A percentile compares a stretch with the other conserved stretches of the same genome.
Conservation (phyloP, 129 eudicot genomes). For the Scalesia atractyloides region DNA sequence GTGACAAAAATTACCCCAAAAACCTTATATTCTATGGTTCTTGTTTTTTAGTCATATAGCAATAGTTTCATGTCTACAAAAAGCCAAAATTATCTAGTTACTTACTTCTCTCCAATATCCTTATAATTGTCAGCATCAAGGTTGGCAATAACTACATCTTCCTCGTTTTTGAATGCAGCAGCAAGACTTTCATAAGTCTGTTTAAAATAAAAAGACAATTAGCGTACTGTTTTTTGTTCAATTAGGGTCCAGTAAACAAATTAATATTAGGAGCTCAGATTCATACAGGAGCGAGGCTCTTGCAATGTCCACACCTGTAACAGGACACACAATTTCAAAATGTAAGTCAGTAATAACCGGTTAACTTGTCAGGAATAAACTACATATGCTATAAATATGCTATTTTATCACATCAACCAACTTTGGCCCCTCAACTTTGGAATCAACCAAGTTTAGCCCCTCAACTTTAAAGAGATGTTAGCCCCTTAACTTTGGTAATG, state of each 20-base stretch:
- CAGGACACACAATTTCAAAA: conserved; percentile 21
- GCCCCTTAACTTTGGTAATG: no score
- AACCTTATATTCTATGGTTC: background rate
- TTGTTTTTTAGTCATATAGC: background rate
- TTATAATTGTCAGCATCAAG: conserved; percentile 91
- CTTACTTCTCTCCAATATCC: conserved; percentile 86
- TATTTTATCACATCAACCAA: no score
- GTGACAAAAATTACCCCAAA: conserved; percentile 4
- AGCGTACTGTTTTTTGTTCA: conserved; percentile 9
- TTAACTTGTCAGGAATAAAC: background rate
- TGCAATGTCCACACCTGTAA: conserved; percentile 99
- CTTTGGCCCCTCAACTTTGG: no score
- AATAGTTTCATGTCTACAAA: conserved; percentile 10
- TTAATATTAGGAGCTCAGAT: conserved; percentile 22
- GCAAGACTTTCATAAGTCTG: conserved; percentile 92
- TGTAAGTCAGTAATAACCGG: conserved; percentile 9
- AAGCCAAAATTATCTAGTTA: background rate
- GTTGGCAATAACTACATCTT: conserved; percentile 85
- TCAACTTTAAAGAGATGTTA: no score
- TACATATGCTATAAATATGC: background rate
- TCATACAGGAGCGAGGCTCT: conserved; percentile 97
- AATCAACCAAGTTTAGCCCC: no score
- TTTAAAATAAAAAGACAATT: conserved; percentile 11
- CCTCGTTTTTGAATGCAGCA: conserved; percentile 79
- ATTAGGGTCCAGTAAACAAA: background rate